These are phyloP conservation scores for Beverwykella pulmonaria DNA, from an alignment of 495 filamentous ascomycete genomes.

Conservation along the genomic window DNA sequence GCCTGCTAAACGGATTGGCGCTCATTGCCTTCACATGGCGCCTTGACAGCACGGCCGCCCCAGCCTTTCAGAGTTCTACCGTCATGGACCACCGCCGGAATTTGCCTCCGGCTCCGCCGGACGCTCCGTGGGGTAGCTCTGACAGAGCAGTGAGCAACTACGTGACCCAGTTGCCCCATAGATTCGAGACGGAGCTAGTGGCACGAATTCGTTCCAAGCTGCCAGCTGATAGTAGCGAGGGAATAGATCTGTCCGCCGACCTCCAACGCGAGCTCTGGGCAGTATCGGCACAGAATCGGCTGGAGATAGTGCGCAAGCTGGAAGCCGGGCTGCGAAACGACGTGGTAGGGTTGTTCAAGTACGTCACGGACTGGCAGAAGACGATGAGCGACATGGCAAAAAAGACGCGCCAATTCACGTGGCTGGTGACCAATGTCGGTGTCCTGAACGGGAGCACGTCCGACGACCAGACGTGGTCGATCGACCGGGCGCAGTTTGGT, in stretches of 20 bases:
- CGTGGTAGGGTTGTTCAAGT: slow-evolving; percentile 18
- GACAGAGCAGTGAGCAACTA: slow-evolving; percentile 13
- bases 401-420: slow-evolving; percentile 24
- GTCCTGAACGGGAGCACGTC: slow-evolving; percentile 17
- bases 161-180: slow-evolving; percentile 20
- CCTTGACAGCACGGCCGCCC: slow-evolving; percentile 21
- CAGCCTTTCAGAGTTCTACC: slow-evolving; percentile 22
- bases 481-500: slow-evolving; percentile 20
- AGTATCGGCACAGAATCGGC: slow-evolving; percentile 21
- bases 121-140: slow-evolving; percentile 18
- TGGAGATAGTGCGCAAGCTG: slow-evolving; percentile 21
- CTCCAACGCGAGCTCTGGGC: slow-evolving; percentile 25
- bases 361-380: slow-evolving; percentile 24
- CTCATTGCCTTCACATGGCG: slow-evolving; percentile 22
- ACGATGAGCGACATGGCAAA: slow-evolving; percentile 23
- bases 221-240: slow-evolving; percentile 10
- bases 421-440: slow-evolving; percentile 19
- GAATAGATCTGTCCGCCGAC: slow-evolving; percentile 18
- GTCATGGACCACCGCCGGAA: slow-evolving; percentile 21
- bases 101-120: slow-evolving; percentile 12
- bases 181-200: slow-evolving; percentile 11
- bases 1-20: slow-evolving; percentile 16
- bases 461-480: slow-evolving; percentile 13
- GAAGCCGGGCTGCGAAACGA: slow-evolving; percentile 19
- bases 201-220: slow-evolving; percentile 18